Evolutionary conservation across 2,329 filamentous ascomycete species (phyloP), one percentile per base, ranked within the genome.

Genomic region (Dendrostoma leiphaemia): DNA sequence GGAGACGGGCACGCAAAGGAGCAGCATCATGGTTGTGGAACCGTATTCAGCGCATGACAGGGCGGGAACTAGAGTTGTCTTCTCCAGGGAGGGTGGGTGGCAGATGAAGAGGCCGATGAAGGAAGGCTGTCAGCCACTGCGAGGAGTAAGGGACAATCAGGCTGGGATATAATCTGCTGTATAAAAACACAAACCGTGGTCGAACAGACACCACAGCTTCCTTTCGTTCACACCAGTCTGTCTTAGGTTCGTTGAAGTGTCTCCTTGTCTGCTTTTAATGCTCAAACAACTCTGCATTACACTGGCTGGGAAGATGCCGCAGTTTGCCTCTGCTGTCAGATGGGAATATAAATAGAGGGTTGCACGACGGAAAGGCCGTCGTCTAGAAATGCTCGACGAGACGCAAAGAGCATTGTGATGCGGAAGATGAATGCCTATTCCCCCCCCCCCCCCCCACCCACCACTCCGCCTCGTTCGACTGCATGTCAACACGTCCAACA

Each of bases 171-270:
- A 54, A 55, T 58, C 52, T 55, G 56, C 52, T 55, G 56, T 58
- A 58, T 55, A 58, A 57, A 57, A 51, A 50, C 48, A 51, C 48
- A 48, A 58, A 32, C 23, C 34, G 44, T 55, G 56, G 56, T 51
- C 43, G 48, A 29, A 45, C 48, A 35, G 37, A 31, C 48, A 52
- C 52, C 56, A 55, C 52, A 51, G 12, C 50, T 53, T 45, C 43
- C 45, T 32, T 40, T 21, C 37, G 44, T 53, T 35, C 45, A 35
- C 28, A 48, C 23, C 19, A 32, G 19, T 3, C 12, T 41, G 7
- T 35, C 6, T 12, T 24, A 23, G 12, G 21, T 21, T 24, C 4
- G 15, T 26, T 48, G 5, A 24, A 17, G 29, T 53, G 21, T 26
- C 45, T 34, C 19, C 26, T 26, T 51, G 3, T 38, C 35, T 34